Evolutionary conservation across 2,329 filamentous ascomycete species (phyloP), one percentile per base, ranked within the genome.

Genomic region (Epichloe scottii): DNA sequence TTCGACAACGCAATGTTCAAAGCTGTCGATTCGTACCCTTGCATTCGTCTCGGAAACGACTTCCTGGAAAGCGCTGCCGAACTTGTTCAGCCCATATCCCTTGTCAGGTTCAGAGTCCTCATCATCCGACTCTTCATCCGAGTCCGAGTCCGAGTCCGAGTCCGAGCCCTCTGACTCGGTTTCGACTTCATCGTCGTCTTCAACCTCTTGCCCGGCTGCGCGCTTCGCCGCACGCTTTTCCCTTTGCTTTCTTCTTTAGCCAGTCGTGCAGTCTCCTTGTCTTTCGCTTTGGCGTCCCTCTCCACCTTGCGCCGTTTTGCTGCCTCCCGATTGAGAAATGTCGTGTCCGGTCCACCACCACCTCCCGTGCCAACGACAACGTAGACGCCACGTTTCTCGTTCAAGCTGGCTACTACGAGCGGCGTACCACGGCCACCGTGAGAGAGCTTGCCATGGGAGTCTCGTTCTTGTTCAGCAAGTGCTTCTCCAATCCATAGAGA

Each of bases 1-100:
- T 66, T 98, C 93, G 45, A 97, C 90, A 7, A 97, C 93, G 62
- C 89, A 95, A 66, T 95, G 88, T 68, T 98, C 93, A 62, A 98
- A 98, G 66, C 87, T 94, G 68, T 98, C 93, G 63, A 96, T 94
- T 54, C 89, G 76, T 19, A 97, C 89, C 15, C 90, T 73, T 0
- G 91, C 88, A 53, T 84, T 93, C 15, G 91, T 97, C 72, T 96
- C 89, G 48, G 85, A 80, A 2, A 95, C 87, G 0, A 97, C 93
- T 62, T 95, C 89, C 65, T 96, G 89, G 66, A 98, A 98, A 3
- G 93, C 91, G 60, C 85, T 89, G 7, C 93, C 93, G 62, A 98
- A 98, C 47, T 86, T 81, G 68, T 97, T 98, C 49, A 87, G 71
- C 2, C 90, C 85, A 50, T 87, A 85, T 0, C 85, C 83, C 54